phyloP scores from a whole-genome alignment of 345 rosid species.

The Angophora floribunda region DNA sequence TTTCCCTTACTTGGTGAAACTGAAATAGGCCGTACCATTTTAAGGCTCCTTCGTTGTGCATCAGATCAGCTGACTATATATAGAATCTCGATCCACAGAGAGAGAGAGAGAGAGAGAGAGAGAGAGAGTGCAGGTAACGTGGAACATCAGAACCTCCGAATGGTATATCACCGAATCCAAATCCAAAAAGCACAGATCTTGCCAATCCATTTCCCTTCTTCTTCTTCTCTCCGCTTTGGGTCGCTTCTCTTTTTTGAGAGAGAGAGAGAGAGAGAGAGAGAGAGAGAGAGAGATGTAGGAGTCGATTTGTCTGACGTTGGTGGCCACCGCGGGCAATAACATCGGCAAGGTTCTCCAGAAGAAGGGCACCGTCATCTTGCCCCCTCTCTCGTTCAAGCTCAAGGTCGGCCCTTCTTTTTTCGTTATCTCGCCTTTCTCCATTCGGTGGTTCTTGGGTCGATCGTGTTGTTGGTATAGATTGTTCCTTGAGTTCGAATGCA shows the following conservation, averaged over 20 bases:
- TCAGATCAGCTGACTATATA: neutral
- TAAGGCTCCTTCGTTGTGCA: neutral
- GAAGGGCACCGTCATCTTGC: slow-evolving; percentile 91
- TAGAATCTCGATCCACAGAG: neutral
- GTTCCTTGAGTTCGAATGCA: neutral
- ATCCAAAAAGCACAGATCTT: neutral
- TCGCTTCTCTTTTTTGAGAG: neutral
- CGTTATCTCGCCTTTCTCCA: neutral
- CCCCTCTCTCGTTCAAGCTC: slow-evolving; percentile 96
- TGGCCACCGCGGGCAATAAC: slow-evolving; percentile 95
- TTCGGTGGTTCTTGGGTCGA: neutral
- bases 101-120: neutral
- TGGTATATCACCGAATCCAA: neutral
- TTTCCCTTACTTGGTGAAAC: neutral
- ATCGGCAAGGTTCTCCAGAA: slow-evolving; percentile 95
- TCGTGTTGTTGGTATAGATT: neutral
- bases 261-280: no score
- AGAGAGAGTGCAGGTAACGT: neutral
- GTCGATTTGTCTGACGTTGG: slow-evolving; percentile 72
- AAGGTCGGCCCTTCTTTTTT: slow-evolving; percentile 29
- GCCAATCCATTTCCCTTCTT: neutral
- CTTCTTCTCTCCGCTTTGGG: no score
- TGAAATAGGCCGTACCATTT: neutral
- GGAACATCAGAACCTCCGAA: neutral
- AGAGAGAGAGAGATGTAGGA: slow-evolving; percentile 69